Evolutionary conservation across 768 basidiomycete genomes (phyloP).

Genomic region (Lactarius akahatsu): DNA sequence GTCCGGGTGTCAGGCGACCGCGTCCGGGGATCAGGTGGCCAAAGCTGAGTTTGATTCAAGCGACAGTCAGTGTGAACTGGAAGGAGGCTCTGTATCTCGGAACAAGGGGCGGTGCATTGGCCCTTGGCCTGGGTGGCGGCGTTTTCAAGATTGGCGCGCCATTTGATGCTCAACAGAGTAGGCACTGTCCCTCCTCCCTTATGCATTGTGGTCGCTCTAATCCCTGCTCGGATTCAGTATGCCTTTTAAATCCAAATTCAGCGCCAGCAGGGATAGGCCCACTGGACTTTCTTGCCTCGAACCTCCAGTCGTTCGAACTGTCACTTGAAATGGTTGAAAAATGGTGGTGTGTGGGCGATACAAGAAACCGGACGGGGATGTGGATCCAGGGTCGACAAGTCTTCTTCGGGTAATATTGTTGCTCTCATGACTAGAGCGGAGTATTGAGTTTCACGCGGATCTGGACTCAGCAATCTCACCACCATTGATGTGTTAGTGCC

Average conservation of each 20-base stretch:
- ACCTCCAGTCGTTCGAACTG: constrained; percentile 28
- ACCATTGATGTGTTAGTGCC: not conserved
- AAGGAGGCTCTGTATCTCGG: constrained; percentile 78
- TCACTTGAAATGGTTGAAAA: constrained; percentile 68
- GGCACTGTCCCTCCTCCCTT: constrained; percentile 33
- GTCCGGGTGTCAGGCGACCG: constrained; percentile 8
- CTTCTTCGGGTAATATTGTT: constrained; percentile 15
- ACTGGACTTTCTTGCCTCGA: constrained; percentile 66
- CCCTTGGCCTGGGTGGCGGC: constrained; percentile 54
- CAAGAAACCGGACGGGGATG: constrained; percentile 59
- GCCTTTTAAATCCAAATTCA: constrained; percentile 27
- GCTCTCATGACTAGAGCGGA: not conserved
- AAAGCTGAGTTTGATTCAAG: constrained; percentile 18
- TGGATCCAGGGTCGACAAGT: constrained; percentile 70
- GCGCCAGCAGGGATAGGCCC: constrained; percentile 51
- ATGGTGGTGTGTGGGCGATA: constrained; percentile 87
- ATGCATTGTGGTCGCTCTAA: constrained; percentile 8
- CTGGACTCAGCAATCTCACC: not conserved
- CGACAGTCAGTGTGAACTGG: constrained; percentile 68
- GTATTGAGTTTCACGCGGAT: constrained; percentile 6
- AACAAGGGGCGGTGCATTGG: constrained; percentile 73
- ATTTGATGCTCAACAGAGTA: constrained; percentile 77
- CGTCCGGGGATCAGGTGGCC: constrained; percentile 8
- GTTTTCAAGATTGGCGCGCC: constrained; percentile 59
- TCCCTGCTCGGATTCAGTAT: constrained; percentile 10